Conservation (phyloP, 352 stramenopile species). For the Globisporangium mamillatum region DNA sequence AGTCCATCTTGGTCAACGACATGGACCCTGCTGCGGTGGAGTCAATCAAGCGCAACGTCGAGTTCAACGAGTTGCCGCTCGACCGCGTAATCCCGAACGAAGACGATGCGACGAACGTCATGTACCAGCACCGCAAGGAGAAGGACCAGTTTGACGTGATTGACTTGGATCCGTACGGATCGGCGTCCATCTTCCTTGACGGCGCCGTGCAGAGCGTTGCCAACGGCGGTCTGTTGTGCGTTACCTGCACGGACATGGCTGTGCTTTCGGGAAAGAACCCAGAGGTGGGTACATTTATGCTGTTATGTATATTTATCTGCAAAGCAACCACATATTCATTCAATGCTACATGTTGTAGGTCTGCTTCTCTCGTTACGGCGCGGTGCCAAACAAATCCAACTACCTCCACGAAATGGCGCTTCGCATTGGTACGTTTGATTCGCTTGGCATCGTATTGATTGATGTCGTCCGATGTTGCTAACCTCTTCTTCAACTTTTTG, state of each 20-base stretch:
- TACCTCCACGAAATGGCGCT: constrained; percentile 89
- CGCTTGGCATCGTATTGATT: background rate
- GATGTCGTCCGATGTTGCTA: background rate
- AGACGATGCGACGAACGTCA: constrained; percentile 84
- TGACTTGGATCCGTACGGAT: constrained; percentile 99
- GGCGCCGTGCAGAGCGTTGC: constrained; percentile 93
- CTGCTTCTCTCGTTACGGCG: constrained; percentile 85
- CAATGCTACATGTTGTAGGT: constrained; percentile 19
- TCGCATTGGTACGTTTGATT: constrained; percentile 54
- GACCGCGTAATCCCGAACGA: constrained; percentile 85
- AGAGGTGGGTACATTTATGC: constrained; percentile 35
- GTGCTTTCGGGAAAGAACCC: constrained; percentile 88
- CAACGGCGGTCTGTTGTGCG: constrained; percentile 96
- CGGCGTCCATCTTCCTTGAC: constrained; percentile 98
- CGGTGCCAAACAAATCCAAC: constrained; percentile 84
- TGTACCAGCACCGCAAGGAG: constrained; percentile 85
- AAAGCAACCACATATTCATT: background rate
- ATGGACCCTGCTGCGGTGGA: constrained; percentile 96
- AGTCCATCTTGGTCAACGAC: constrained; percentile 98
- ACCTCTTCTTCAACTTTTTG: background rate
- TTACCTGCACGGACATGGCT: constrained; percentile 99
- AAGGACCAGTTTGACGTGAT: constrained; percentile 98
- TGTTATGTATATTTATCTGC: background rate
- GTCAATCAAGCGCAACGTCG: constrained; percentile 94
- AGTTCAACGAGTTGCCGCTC: constrained; percentile 82